These are phyloP conservation scores for Fusarium bactridioides DNA, from an alignment of 2,329 filamentous ascomycete species.

Conservation along the genomic window DNA sequence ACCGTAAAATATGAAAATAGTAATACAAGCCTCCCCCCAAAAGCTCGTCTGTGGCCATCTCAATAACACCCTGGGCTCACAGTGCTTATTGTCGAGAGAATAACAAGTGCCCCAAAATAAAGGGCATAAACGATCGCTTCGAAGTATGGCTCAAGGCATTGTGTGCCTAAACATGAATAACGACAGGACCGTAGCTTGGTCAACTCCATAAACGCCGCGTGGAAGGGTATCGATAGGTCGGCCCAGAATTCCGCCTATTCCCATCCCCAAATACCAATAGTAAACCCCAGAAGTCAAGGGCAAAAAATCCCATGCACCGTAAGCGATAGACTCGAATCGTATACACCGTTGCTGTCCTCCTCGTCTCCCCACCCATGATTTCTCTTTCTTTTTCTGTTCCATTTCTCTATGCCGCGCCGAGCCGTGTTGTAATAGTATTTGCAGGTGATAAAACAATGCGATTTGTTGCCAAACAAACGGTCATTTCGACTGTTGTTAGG, in stretches of 20 bases:
- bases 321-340: slow-evolving; percentile 44
- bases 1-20: slow-evolving; percentile 40
- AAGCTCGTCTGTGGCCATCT: background rate
- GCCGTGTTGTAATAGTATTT: slow-evolving; percentile 40
- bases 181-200: slow-evolving; percentile 18
- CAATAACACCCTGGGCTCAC: background rate
- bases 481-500: slow-evolving; percentile 2
- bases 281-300: slow-evolving; percentile 28
- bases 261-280: slow-evolving; percentile 32
- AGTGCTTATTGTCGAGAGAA: slow-evolving; percentile 22
- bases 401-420: slow-evolving; percentile 43
- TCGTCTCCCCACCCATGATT: slow-evolving; percentile 24
- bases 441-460: slow-evolving; percentile 31
- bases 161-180: slow-evolving; percentile 19
- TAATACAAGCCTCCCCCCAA: slow-evolving; percentile 31
- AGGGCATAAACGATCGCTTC: slow-evolving; percentile 33
- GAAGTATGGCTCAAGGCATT: slow-evolving; percentile 27
- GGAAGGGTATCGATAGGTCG: slow-evolving; percentile 43
- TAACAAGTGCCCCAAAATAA: slow-evolving; percentile 7
- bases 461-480: slow-evolving; percentile 26
- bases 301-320: slow-evolving; percentile 32
- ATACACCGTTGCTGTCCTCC: slow-evolving; percentile 38
- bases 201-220: slow-evolving; percentile 39
- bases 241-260: slow-evolving; percentile 32
- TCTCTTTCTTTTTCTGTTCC: slow-evolving; percentile 38